Evolutionary conservation across 345 rosid genomes (phyloP).

Genomic region (Kernera saxatilis): DNA sequence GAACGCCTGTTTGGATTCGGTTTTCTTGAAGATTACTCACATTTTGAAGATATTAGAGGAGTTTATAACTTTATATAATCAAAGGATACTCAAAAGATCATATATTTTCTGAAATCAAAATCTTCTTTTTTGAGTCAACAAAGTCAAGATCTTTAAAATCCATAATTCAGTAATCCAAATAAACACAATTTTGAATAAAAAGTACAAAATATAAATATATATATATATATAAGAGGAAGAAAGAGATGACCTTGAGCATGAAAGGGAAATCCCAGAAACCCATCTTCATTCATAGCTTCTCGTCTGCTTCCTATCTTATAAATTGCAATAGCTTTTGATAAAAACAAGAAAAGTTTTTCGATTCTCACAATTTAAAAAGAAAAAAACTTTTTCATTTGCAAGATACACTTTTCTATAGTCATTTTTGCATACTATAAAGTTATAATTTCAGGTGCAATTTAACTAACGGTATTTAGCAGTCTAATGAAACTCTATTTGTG

Average conservation of each 20-base stretch:
- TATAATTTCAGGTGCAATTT: too few species aligned
- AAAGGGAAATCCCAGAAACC: conserved; percentile 43
- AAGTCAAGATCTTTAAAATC: neutral
- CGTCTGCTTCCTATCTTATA: conserved; percentile 8
- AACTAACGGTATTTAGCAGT: neutral
- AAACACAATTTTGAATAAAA: neutral
- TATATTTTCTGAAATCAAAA: neutral
- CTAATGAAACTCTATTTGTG: neutral
- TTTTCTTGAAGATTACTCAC: neutral
- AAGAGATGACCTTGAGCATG: conserved; percentile 48
- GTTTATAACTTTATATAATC: neutral
- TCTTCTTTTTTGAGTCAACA: too few species aligned
- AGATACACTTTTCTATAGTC: neutral
- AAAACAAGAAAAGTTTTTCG: conserved; percentile 1
- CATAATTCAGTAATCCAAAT: neutral
- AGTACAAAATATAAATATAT: neutral
- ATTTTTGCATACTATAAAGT: neutral
- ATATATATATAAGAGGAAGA: neutral
- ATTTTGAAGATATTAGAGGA: neutral
- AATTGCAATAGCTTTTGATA: conserved; percentile 5
- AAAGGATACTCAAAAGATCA: neutral
- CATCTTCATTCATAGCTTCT: conserved; percentile 30
- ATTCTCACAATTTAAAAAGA: neutral
- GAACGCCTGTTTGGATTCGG: conserved; percentile 37
- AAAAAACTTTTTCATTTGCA: conserved; percentile 20